A percentile compares a stretch with the other conserved stretches of the same genome.
Evolutionary conservation across 768 basidiomycete genomes (phyloP).

Genomic region (Pulveroboletus frians): DNA sequence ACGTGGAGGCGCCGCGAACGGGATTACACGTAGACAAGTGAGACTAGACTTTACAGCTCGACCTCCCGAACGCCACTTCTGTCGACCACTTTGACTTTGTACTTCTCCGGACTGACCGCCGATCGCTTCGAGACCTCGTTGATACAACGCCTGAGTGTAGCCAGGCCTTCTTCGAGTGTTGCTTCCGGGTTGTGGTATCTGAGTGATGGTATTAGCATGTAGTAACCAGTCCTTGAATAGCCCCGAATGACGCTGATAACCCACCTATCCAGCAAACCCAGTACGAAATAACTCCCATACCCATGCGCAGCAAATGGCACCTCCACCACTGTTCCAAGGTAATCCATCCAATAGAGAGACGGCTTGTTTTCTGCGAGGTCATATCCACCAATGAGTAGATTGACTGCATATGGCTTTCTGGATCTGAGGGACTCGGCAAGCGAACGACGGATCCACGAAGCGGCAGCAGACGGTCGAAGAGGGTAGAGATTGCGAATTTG

Average conservation of each 20-base stretch:
- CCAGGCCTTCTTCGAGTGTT: conserved; percentile 79
- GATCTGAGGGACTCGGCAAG: conserved; percentile 89
- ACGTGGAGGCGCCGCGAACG: neutral
- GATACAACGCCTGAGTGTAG: conserved; percentile 78
- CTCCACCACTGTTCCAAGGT: conserved; percentile 82
- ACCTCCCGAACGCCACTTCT: conserved; percentile 84
- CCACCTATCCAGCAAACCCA: conserved; percentile 88
- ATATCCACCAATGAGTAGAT: conserved; percentile 89
- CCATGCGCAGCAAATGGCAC: conserved; percentile 96
- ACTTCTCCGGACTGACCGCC: conserved; percentile 72
- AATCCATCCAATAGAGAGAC: conserved; percentile 93
- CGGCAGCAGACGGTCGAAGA: conserved; percentile 85
- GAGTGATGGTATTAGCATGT: neutral
- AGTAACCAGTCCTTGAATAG: neutral
- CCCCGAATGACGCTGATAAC: conserved; percentile 9
- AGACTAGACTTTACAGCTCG: conserved; percentile 45
- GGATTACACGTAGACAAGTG: conserved; percentile 4
- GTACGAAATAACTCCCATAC: conserved; percentile 87
- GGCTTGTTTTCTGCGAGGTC: conserved; percentile 72
- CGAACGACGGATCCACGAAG: conserved; percentile 90
- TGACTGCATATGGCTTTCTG: conserved; percentile 83
- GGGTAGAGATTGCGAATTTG: conserved; percentile 91
- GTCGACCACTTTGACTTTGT: conserved; percentile 89
- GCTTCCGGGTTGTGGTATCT: conserved; percentile 93
- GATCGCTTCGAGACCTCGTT: conserved; percentile 82